Conservation (phyloP, 306 rosid genomes). For the Arachis stenosperma region DNA sequence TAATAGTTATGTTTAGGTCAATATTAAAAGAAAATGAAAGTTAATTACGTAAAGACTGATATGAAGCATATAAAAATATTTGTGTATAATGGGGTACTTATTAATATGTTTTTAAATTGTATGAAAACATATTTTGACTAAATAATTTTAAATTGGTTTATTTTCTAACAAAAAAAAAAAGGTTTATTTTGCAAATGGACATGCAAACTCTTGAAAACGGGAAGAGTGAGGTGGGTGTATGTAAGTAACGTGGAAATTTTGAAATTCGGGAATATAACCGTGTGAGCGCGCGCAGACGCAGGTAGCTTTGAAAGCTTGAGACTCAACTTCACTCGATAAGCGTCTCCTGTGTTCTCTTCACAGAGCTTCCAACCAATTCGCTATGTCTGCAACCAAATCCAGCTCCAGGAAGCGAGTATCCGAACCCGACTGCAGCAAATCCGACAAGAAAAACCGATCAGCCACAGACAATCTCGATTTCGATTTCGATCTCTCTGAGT, state of each 20-base stretch:
- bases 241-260: background rate
- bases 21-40: no score
- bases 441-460: constrained; percentile 56
- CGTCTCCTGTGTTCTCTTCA: background rate
- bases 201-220: no score
- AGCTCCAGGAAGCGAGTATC: constrained; percentile 57
- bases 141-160: no score
- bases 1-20: no score
- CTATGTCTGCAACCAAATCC: constrained; percentile 65
- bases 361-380: constrained; percentile 34
- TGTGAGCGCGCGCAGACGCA: constrained; percentile 44
- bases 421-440: constrained; percentile 50
- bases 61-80: no score
- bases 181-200: no score
- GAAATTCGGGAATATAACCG: constrained; percentile 8
- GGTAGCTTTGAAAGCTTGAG: background rate
- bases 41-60: no score
- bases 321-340: background rate
- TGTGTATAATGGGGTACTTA: no score
- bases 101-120: no score
- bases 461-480: constrained; percentile 46
- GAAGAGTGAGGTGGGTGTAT: no score
- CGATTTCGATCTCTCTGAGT: constrained; percentile 81
- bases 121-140: no score
- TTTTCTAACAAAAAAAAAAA: no score